Conservation (phyloP, 441 rosid genomes). For the Omphalea diandra region DNA sequence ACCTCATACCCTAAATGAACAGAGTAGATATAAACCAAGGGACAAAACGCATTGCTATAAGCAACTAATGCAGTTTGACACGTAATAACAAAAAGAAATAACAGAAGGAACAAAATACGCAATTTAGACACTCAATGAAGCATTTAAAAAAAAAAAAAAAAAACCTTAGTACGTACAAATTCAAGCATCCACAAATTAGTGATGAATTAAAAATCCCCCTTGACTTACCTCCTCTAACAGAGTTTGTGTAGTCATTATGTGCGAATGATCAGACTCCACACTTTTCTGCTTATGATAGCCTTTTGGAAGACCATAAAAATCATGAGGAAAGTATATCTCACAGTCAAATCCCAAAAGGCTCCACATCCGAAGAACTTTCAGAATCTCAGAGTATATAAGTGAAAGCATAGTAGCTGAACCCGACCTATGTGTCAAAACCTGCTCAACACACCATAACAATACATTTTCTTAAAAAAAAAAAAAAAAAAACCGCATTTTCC, state of each 20-base stretch:
- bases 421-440: constrained; percentile 66
- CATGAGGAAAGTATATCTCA: constrained; percentile 58
- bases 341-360: constrained; percentile 58
- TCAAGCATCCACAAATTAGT: too few species aligned
- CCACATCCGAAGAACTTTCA: constrained; percentile 62
- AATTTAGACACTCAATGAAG: too few species aligned
- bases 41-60: too few species aligned
- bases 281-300: constrained; percentile 62
- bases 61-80: background rate
- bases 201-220: background rate
- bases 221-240: constrained; percentile 45
- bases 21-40: background rate
- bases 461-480: constrained; percentile 16
- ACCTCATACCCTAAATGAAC: background rate
- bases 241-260: constrained; percentile 50
- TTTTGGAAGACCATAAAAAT: constrained; percentile 50
- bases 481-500: background rate
- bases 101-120: too few species aligned
- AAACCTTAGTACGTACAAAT: too few species aligned
- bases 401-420: constrained; percentile 64
- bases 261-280: constrained; percentile 53
- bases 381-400: constrained; percentile 52
- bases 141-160: too few species aligned
- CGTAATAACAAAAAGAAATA: background rate
- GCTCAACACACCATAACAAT: constrained; percentile 32